A percentile compares a stretch with the other conserved stretches of the same genome.
Evolutionary conservation across 352 stramenopile genomes (phyloP).

Genomic region (Pythium myriotylum): DNA sequence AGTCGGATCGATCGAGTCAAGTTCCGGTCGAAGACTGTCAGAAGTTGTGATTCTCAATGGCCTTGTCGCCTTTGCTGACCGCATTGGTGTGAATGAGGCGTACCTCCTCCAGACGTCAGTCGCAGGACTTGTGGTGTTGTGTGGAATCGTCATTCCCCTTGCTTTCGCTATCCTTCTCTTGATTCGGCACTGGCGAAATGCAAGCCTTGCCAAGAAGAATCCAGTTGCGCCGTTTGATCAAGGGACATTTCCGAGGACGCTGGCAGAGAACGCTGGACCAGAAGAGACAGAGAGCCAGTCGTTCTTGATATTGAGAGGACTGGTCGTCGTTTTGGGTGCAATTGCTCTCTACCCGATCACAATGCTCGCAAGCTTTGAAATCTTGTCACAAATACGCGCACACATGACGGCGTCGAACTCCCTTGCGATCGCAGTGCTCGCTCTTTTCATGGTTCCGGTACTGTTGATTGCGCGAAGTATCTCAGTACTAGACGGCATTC

Average conservation of each 20-base stretch:
- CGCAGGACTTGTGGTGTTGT: slow-evolving; percentile 25
- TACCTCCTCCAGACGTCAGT: slow-evolving; percentile 13
- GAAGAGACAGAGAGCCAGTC: neutral
- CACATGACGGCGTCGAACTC: neutral
- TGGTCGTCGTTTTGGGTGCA: slow-evolving; percentile 9
- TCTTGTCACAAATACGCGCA: slow-evolving; percentile 18
- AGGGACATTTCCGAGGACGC: neutral
- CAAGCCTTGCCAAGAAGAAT: neutral
- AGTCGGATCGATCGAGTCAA: neutral
- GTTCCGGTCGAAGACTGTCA: slow-evolving; percentile 8
- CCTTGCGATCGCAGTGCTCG: slow-evolving; percentile 9
- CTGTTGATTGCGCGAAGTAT: neutral
- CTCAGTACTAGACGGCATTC: neutral
- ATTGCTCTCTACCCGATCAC: slow-evolving; percentile 26
- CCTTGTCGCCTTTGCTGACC: slow-evolving; percentile 24
- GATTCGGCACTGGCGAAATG: neutral
- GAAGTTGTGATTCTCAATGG: slow-evolving; percentile 19
- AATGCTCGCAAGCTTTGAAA: slow-evolving; percentile 25
- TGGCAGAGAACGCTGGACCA: neutral
- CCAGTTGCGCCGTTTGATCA: neutral
- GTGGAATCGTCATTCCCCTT: slow-evolving; percentile 13
- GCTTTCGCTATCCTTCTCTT: slow-evolving; percentile 8
- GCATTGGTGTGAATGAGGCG: slow-evolving; percentile 21
- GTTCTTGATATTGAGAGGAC: neutral
- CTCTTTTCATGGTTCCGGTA: neutral